Conservation (phyloP, 257 asterid species). For the Datura wrightii region DNA sequence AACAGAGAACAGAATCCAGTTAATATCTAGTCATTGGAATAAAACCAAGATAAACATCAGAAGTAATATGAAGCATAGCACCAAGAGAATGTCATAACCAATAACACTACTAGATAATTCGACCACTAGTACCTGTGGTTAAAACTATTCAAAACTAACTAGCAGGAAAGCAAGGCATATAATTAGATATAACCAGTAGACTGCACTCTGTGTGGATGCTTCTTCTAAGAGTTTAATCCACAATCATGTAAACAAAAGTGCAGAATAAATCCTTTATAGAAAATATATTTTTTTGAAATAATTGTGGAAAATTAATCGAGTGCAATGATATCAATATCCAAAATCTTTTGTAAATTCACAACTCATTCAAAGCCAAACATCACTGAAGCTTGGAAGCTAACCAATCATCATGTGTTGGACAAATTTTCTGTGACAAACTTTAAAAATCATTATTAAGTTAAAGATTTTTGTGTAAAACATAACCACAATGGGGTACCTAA, state of each 20-base stretch:
- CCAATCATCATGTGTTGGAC: slow-evolving; percentile 18
- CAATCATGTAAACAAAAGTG: neutral
- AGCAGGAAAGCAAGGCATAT: slow-evolving; percentile 3
- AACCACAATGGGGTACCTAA: slow-evolving; percentile 25
- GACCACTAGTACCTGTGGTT: neutral
- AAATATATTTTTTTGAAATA: neutral
- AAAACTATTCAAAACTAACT: neutral
- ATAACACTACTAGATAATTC: neutral
- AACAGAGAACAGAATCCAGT: slow-evolving; percentile 14
- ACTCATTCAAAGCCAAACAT: slow-evolving; percentile 16
- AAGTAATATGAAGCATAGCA: neutral
- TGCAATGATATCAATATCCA: slow-evolving; percentile 22
- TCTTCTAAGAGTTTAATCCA: neutral
- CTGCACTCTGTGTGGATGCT: neutral
- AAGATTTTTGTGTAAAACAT: neutral
- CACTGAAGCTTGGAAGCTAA: neutral
- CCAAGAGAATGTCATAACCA: neutral
- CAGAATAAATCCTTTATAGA: neutral
- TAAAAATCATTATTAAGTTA: neutral
- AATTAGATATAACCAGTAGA: neutral
- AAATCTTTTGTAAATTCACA: neutral
- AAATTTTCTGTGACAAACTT: neutral
- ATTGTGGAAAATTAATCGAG: neutral
- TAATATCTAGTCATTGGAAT: neutral
- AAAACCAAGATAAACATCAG: slow-evolving; percentile 20